phyloP scores from a whole-genome alignment of 352 stramenopile genomes.

The Pythium oligandrum region DNA sequence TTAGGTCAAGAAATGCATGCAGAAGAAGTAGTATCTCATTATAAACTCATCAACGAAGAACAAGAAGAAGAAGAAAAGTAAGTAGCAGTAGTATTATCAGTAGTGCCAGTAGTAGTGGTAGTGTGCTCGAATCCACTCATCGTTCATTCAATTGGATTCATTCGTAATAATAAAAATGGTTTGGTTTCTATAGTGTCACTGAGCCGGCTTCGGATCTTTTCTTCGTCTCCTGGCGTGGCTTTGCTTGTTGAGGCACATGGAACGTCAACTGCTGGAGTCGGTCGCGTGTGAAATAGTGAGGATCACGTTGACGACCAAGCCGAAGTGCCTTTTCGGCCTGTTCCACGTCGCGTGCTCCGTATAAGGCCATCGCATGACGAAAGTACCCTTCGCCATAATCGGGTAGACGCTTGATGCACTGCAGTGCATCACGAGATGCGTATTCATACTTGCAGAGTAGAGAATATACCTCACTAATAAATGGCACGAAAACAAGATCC shows the following conservation, averaged over 20 bases:
- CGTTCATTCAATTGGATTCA: too few species aligned
- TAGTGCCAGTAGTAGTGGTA: too few species aligned
- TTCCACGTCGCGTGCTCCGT: constrained; percentile 1
- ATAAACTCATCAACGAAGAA: too few species aligned
- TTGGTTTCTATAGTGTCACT: neutral
- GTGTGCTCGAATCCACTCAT: too few species aligned
- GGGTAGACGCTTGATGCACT: constrained; percentile 17
- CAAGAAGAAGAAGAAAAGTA: too few species aligned
- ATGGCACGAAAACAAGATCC: constrained; percentile 2
- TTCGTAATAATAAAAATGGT: too few species aligned
- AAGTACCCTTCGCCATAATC: constrained; percentile 23
- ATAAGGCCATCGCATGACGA: constrained; percentile 20
- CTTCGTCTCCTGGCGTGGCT: too few species aligned
- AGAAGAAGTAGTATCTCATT: too few species aligned
- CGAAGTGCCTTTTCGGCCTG: constrained; percentile 12
- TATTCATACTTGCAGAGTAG: constrained; percentile 15
- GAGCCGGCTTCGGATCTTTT: neutral
- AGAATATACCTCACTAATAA: constrained; percentile 14
- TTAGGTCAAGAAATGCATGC: too few species aligned
- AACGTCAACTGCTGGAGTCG: constrained; percentile 12
- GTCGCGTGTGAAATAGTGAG: constrained; percentile 11
- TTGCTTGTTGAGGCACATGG: constrained; percentile 1
- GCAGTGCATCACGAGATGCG: constrained; percentile 13
- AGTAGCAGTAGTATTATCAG: too few species aligned
- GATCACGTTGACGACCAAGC: constrained; percentile 11